Percentiles rank a stretch among this genome's conserved stretches.
Evolutionary conservation across 2,329 filamentous ascomycete species (phyloP).

Genomic region (Pleoardoris graminearum): DNA sequence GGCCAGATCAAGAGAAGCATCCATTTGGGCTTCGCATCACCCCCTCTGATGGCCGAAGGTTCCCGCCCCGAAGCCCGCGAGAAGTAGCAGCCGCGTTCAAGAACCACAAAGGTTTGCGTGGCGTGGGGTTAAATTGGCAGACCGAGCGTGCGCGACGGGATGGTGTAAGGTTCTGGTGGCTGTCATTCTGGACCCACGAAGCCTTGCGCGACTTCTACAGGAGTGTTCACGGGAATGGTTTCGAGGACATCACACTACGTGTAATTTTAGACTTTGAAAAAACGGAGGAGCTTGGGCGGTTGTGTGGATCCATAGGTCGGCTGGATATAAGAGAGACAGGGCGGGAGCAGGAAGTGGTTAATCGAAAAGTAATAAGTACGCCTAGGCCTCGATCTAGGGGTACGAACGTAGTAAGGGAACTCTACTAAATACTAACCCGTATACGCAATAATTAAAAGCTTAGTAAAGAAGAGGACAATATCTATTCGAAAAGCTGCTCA

Average conservation of each 20-base stretch:
- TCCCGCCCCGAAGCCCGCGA: background rate
- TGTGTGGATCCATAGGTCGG: no score
- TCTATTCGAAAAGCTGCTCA: no score
- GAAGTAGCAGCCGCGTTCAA: background rate
- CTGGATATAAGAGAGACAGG: no score
- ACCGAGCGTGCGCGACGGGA: background rate
- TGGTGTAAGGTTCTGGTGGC: slow-evolving; percentile 5
- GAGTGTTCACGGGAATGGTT: background rate
- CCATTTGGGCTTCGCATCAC: background rate
- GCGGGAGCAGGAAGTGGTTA: no score
- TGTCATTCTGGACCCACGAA: background rate
- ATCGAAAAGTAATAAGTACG: no score
- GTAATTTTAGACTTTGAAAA: background rate
- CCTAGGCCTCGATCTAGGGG: no score
- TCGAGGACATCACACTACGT: background rate
- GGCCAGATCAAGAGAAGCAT: background rate
- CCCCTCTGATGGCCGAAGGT: background rate
- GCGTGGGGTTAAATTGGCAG: slow-evolving; percentile 4
- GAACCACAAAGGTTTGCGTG: background rate
- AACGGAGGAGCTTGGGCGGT: background rate
- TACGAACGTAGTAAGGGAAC: no score
- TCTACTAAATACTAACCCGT: no score
- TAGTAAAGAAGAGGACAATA: no score
- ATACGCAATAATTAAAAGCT: no score
- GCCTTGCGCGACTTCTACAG: background rate